Base-by-base conservation (phyloP, 2,329 filamentous ascomycete species). In the Ceratocystiopsis sp. region DNA sequence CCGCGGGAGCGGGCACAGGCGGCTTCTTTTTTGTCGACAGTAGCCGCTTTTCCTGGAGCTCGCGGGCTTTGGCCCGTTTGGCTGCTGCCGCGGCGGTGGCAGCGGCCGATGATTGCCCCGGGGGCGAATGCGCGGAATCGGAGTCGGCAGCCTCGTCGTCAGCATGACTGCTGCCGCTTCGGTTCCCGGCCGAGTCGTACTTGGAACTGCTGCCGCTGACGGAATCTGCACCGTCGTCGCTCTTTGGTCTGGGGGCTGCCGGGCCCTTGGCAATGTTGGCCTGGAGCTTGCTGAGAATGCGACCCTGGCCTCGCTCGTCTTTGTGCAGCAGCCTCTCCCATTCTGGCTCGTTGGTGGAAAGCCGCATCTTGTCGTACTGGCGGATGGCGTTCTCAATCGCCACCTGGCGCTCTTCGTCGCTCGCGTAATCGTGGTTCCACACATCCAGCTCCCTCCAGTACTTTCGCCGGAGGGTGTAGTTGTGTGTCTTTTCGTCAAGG, bases 391-490 rank as follows among this genome's bases (percentile, higher is more conserved):
- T 68, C 58, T 81, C 65, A 54, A 79, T 69, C 48, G 72, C 68
- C 51, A 67, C 60, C 54, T 84, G 64, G 29, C 75, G 69, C 47
- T 75, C 67, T 32, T 69, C 66, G 16, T 65, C 58, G 35, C 56
- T 62, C 38, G 63, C 61, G 52, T 79, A 80, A 25, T 69, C 60
- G 54, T 76, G 77, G 45, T 66, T 69, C 67, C 71, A 80, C 18
- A 78, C 71, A 50, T 80, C 74, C 14, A 80, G 63, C 49, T 80
- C 75, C 56, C 69, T 77, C 67, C 69, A 80, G 48, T 66, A 72
- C 19, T 63, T 59, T 57, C 71, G 74, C 47, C 68, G 67, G 50
- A 79, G 57, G 33, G 61, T 58, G 66, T 70, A 80, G 49, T 65
- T 73, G 47, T 70, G 64, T 5, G 59, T 59, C 3, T 61, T 56